Base-by-base conservation (phyloP, 2,329 filamentous ascomycete species). In the Leptographium flavum region DNA sequence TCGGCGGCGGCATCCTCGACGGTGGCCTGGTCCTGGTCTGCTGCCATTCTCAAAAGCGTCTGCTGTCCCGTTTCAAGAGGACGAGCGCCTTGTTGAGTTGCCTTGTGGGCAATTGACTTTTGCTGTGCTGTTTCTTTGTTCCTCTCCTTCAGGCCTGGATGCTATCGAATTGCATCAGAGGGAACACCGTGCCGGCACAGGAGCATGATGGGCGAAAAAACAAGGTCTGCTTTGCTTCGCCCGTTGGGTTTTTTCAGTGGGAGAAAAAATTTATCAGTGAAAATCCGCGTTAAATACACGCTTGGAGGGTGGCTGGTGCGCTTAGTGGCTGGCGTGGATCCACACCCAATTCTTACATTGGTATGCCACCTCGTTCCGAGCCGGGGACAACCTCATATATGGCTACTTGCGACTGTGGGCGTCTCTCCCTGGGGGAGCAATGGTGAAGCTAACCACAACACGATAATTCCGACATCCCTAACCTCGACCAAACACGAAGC, bases 91-190 rank as follows among this genome's bases (percentile, higher is more conserved):
- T 9, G 8, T 38, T 27, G 21, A 14, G 5, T 27, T n/a, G n/a
- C n/a, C n/a, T n/a, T n/a, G n/a, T n/a, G n/a, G n/a, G n/a, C n/a
- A n/a, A n/a, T n/a, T n/a, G n/a, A n/a, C n/a, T n/a, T n/a, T n/a
- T n/a, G n/a, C n/a, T n/a, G n/a, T n/a, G n/a, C n/a, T n/a, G n/a
- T 7, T 21, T 8, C 7, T 31, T 2, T 28, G 5, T 5, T 32
- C 30, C 13, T 23, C n/a, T 19, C 32, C 23, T 23, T 25, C 8
- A 3, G 22, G 15, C 23, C 13, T 38, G 21, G 17, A 30, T 40
- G 42, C 46, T 49, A 53, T 51, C 47, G 41, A 40, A 51, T 50
- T 19, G 47, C 45, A 44, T 40, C 39, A 45, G 45, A 50, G 17
- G 32, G 27, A 42, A 48, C 39, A 21, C 33, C 23, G 19, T 42